Conservation (phyloP, 192 early-diverging fungal genomes). For the Gonapodya prolifera region DNA sequence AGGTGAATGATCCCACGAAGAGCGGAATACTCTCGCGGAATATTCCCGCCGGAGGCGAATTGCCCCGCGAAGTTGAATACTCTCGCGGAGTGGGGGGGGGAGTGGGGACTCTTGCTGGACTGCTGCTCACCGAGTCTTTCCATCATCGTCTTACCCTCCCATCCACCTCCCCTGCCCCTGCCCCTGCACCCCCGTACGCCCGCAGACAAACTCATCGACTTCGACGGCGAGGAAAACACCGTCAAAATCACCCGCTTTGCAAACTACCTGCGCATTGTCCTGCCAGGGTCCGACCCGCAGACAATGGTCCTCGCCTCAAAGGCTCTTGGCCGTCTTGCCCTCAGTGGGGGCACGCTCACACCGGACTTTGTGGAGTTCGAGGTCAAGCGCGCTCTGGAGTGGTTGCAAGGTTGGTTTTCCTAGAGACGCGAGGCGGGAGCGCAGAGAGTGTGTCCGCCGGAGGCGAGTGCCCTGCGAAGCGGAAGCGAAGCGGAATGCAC, state of each 20-base stretch:
- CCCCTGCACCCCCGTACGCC: not conserved
- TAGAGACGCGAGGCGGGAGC: too few species aligned
- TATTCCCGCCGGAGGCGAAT: too few species aligned
- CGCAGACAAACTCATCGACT: slow-evolving; percentile 66
- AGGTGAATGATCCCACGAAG: too few species aligned
- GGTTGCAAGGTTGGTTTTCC: slow-evolving; percentile 55
- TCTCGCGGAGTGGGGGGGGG: too few species aligned
- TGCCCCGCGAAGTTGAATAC: too few species aligned
- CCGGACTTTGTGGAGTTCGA: slow-evolving; percentile 76
- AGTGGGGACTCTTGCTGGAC: not conserved
- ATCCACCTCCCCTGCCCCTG: not conserved
- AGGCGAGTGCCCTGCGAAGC: too few species aligned
- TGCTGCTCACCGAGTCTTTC: not conserved
- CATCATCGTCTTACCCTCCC: too few species aligned
- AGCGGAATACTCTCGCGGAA: too few species aligned
- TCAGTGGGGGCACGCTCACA: slow-evolving; percentile 49
- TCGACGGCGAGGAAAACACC: slow-evolving; percentile 68
- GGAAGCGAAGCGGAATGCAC: too few species aligned
- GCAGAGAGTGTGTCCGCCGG: too few species aligned
- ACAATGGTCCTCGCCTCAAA: slow-evolving; percentile 60
- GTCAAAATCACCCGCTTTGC: slow-evolving; percentile 63
- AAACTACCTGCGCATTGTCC: slow-evolving; percentile 64
- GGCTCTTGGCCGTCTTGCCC: slow-evolving; percentile 55
- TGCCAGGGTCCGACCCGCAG: slow-evolving; percentile 57
- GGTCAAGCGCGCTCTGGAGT: slow-evolving; percentile 70